Conservation (phyloP, 1,139 yeast species). For the Zygotorulaspora mrakii region DNA sequence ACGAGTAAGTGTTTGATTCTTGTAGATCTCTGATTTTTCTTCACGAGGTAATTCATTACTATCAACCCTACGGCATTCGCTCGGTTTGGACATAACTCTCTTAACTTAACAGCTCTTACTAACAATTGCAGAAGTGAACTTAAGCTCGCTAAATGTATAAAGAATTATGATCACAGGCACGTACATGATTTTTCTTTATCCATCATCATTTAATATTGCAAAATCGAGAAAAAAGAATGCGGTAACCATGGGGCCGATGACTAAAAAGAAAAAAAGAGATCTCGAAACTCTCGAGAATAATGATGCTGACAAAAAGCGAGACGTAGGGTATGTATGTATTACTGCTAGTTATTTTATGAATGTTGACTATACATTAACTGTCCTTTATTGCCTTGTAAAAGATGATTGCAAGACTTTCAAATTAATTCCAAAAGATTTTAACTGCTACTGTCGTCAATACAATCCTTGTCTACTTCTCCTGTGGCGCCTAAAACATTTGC, state of each 20-base stretch:
- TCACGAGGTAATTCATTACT: not conserved
- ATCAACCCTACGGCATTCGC: too few relatives aligned
- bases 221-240: too few relatives aligned
- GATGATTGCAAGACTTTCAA: not conserved
- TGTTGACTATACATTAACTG: not conserved
- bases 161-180: too few relatives aligned
- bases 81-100: too few relatives aligned
- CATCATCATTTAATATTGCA: too few relatives aligned
- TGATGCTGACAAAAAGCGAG: too few relatives aligned
- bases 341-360: not conserved
- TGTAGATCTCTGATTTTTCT: not conserved
- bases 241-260: not conserved
- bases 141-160: too few relatives aligned
- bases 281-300: too few relatives aligned
- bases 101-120: too few relatives aligned
- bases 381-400: not conserved
- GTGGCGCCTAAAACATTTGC: conserved; percentile 47
- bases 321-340: not conserved
- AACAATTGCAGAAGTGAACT: too few relatives aligned
- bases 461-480: conserved; percentile 28
- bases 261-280: not conserved
- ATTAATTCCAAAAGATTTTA: conserved; percentile 7
- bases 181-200: too few relatives aligned
- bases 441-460: conserved; percentile 16
- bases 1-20: not conserved